These are phyloP conservation scores for Apophysomyces trapeziformis DNA, from an alignment of 371 early-diverging fungal genomes.

Conservation along the genomic window DNA sequence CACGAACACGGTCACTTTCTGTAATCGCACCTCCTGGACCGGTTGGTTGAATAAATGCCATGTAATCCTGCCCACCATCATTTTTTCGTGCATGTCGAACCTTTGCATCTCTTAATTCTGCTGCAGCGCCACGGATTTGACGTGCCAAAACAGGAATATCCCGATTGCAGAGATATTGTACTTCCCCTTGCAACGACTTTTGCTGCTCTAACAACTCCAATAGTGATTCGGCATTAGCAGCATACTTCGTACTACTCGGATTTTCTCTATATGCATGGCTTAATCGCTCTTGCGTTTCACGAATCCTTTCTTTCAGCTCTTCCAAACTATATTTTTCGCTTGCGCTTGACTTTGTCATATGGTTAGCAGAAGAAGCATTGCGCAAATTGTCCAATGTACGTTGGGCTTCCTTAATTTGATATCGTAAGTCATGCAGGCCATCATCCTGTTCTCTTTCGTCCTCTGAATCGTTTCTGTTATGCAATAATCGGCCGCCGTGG, in stretches of 20 bases:
- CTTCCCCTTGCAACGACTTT: constrained; percentile 48
- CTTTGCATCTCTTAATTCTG: constrained; percentile 60
- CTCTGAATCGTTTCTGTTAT: constrained; percentile 13
- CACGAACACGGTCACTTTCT: constrained; percentile 64
- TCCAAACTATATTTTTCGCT: constrained; percentile 39
- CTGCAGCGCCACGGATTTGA: constrained; percentile 58
- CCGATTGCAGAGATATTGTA: constrained; percentile 50
- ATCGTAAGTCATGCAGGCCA: constrained; percentile 41
- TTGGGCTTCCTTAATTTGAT: constrained; percentile 58
- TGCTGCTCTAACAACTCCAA: constrained; percentile 42
- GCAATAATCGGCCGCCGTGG: constrained; percentile 12
- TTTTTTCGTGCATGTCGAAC: constrained; percentile 44
- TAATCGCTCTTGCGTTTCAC: constrained; percentile 42
- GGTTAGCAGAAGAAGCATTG: constrained; percentile 11
- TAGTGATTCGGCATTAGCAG: constrained; percentile 36
- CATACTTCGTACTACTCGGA: constrained; percentile 29
- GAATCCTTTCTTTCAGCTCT: constrained; percentile 52
- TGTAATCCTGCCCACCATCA: constrained; percentile 49
- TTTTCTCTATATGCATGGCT: constrained; percentile 24
- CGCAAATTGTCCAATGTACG: constrained; percentile 26
- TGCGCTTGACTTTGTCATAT: neutral
- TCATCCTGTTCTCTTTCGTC: constrained; percentile 22
- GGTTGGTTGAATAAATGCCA: constrained; percentile 51
- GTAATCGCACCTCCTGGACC: constrained; percentile 66
- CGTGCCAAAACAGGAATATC: constrained; percentile 58